A percentile compares a stretch with the other conserved stretches of the same genome.
phyloP scores from a whole-genome alignment of 352 stramenopile species.

The Globisporangium middletonii region DNA sequence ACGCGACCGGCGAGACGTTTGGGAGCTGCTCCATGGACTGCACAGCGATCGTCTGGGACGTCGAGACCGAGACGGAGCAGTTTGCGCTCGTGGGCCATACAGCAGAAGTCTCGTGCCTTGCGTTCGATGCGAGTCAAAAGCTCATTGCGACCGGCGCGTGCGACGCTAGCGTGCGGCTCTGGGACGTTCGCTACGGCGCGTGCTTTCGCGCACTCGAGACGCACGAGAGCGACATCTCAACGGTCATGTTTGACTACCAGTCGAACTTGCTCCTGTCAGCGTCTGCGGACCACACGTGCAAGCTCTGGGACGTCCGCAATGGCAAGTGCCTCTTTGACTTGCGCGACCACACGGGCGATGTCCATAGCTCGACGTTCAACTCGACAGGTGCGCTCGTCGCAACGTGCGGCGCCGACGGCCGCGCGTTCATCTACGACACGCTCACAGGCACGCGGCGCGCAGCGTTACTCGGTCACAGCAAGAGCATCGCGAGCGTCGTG shows the following conservation, averaged over 20 bases:
- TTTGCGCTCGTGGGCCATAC: conserved; percentile 48
- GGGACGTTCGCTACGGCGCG: conserved; percentile 58
- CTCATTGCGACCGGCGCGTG: conserved; percentile 60
- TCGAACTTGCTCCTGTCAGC: conserved; percentile 46
- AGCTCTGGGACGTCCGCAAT: conserved; percentile 65
- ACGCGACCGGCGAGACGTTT: conserved; percentile 29
- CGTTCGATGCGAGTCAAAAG: conserved; percentile 36
- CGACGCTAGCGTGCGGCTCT: conserved; percentile 64
- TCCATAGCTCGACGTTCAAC: conserved; percentile 56
- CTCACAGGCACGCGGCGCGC: conserved; percentile 50
- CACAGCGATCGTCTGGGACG: conserved; percentile 61
- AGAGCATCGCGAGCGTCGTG: conserved; percentile 35
- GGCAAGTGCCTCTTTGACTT: conserved; percentile 62
- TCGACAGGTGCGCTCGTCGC: conserved; percentile 59
- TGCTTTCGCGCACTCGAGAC: conserved; percentile 68
- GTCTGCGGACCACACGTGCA: conserved; percentile 50
- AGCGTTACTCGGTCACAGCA: conserved; percentile 39
- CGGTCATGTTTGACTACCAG: conserved; percentile 56
- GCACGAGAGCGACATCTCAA: conserved; percentile 53
- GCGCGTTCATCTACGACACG: conserved; percentile 66
- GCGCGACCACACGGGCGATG: conserved; percentile 40
- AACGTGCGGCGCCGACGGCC: conserved; percentile 39
- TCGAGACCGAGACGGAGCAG: conserved; percentile 36
- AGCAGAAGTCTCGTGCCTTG: conserved; percentile 61
- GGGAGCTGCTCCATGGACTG: conserved; percentile 71